phyloP scores from a whole-genome alignment of 805 yeast genomes.

The Kluyveromyces nonfermentans region DNA sequence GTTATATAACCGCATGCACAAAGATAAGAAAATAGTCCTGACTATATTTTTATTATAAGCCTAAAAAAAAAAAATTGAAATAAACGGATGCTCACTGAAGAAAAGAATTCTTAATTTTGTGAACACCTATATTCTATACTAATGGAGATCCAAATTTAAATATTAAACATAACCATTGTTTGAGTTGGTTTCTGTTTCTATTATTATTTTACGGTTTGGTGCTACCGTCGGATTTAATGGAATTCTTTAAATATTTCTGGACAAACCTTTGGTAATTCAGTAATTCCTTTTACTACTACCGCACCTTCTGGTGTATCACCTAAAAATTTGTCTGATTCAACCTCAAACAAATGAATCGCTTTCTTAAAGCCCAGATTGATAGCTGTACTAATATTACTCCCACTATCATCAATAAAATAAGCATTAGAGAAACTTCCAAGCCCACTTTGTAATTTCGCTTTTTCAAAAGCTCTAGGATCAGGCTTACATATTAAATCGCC shows the following conservation, averaged over 20 bases:
- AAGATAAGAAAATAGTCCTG: slow-evolving; percentile 4
- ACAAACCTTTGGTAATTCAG: slow-evolving; percentile 42
- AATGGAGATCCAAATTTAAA: no score
- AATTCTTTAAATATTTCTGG: slow-evolving; percentile 40
- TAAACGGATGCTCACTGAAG: no score
- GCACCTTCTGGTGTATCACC: slow-evolving; percentile 36
- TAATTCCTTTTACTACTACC: slow-evolving; percentile 45
- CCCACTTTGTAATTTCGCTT: slow-evolving; percentile 53
- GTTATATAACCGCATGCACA: slow-evolving; percentile 15
- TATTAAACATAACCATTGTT: no score
- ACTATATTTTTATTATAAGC: no score
- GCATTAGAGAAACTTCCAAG: slow-evolving; percentile 35
- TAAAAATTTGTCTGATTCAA: slow-evolving; percentile 37
- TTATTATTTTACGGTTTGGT: neutral
- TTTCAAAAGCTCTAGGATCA: slow-evolving; percentile 56
- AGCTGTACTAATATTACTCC: slow-evolving; percentile 69
- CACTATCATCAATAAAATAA: slow-evolving; percentile 84
- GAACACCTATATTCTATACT: no score
- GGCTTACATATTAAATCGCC: slow-evolving; percentile 77
- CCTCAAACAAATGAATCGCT: slow-evolving; percentile 68
- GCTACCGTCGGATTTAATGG: neutral
- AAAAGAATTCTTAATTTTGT: no score
- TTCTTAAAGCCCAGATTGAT: slow-evolving; percentile 59
- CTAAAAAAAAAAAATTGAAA: no score
- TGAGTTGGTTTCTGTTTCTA: neutral